Base-by-base conservation (phyloP, 129 eudicot genomes). In the Lonicera japonica region DNA sequence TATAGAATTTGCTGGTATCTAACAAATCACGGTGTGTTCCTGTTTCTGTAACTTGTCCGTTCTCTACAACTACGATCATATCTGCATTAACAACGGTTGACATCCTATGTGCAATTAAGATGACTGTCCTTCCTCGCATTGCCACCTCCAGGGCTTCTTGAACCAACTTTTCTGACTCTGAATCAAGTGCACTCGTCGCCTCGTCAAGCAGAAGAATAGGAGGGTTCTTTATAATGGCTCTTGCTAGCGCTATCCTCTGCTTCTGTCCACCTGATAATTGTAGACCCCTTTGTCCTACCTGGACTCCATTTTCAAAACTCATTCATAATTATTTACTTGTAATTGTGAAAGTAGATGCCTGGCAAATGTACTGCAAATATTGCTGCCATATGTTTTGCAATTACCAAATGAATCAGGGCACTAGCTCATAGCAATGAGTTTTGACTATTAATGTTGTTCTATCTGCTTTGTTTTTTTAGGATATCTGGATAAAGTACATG, bases 101-200 rank as follows among this genome's bases (percentile, higher is more conserved):
- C 79, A 88, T 70, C 65, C 94, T 82, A 76, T 84, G 96, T 65
- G 94, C 94, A 24, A 84, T 84, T 70, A 84, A 67, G 71, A 88
- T 81, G 66, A 81, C 96, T 41, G 96, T 88, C 69, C 94, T 88
- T 63, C 89, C 96, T 60, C 70, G 84, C 94, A 79, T 84, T 69
- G 96, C 96, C 64, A 68, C 79, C 78, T 88, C 96, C 11, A 88
- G 84, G n/a, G 96, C 96, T 61, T 65, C 86, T 75, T 88, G 96
- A 72, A 84, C 96, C 63, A 84, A 76, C 66, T 82, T 88, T 58
- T 88, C 96, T 15, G 96, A 82, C 66, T 82, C 94, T 64, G 96
- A 81, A 77, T 88, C 96, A 16, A 88, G 94, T 64, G 94, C 89
- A 68, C 96, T 88, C 54, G 96, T 88, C 54, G 96, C 89, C 73